Evolutionary conservation across 345 rosid genomes (phyloP).

Genomic region (Gossypium arboreum): DNA sequence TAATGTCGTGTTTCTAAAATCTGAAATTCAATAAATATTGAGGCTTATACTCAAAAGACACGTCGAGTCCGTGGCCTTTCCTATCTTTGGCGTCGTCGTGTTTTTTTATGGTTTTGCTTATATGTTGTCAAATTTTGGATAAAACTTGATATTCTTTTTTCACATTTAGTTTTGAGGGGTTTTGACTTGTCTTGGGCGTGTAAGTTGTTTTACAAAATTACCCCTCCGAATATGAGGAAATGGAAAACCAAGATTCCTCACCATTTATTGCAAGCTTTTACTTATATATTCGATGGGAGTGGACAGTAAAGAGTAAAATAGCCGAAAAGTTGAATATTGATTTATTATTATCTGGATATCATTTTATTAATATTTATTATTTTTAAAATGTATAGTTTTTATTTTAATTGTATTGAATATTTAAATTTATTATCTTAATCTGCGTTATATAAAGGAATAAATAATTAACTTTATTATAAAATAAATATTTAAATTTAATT

Average conservation of each 20-base stretch:
- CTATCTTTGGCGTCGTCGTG: slow-evolving; percentile 19
- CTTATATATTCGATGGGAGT: not conserved
- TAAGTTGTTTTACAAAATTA: not conserved
- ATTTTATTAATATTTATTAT: too few relatives aligned
- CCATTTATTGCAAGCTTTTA: not conserved
- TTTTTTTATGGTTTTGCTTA: not conserved
- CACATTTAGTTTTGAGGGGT: not conserved
- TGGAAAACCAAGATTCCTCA: not conserved
- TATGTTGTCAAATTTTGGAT: not conserved
- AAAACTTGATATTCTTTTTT: not conserved
- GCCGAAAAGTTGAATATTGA: not conserved
- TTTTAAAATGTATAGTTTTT: not conserved
- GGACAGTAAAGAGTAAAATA: not conserved
- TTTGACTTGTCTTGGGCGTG: not conserved
- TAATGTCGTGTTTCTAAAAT: too few relatives aligned
- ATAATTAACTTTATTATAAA: too few relatives aligned
- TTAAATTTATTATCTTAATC: not conserved
- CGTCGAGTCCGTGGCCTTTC: slow-evolving; percentile 11
- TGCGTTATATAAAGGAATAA: not conserved
- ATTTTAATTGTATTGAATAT: not conserved
- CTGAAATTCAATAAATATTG: not conserved
- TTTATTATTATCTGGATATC: too few relatives aligned
- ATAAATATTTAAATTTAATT: too few relatives aligned
- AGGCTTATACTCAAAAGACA: slow-evolving; percentile 13
- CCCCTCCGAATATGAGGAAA: not conserved